phyloP scores from a whole-genome alignment of 108 stramenopile species.

The Ochromonas danica region DNA sequence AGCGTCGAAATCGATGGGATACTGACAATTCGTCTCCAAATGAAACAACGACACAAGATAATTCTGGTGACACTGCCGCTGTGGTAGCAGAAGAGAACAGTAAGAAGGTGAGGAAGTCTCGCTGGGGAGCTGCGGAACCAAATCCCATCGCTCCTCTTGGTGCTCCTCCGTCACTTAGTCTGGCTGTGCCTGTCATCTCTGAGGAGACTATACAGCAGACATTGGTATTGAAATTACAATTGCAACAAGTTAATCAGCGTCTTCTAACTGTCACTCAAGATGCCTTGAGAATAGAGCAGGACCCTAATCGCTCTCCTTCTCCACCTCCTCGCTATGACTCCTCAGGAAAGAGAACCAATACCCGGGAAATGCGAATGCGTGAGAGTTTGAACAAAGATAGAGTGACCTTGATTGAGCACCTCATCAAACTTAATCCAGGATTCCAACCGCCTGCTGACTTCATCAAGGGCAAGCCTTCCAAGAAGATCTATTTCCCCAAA shows the following conservation, averaged over 20 bases:
- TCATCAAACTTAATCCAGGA: conserved; percentile 67
- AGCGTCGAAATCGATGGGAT: conserved; percentile 10
- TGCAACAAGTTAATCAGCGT: conserved; percentile 48
- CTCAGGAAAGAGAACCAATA: conserved; percentile 90
- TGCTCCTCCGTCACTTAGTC: neutral
- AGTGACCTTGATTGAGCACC: conserved; percentile 56
- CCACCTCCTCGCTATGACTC: conserved; percentile 77
- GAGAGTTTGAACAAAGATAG: conserved; percentile 77
- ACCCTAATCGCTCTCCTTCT: conserved; percentile 61
- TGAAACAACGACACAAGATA: neutral
- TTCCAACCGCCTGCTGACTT: conserved; percentile 53
- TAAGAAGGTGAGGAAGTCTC: neutral
- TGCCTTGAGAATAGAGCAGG: conserved; percentile 45
- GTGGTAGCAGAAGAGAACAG: neutral
- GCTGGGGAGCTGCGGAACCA: neutral
- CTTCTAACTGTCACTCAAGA: conserved; percentile 50
- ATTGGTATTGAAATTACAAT: conserved; percentile 52
- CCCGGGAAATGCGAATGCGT: conserved; percentile 86
- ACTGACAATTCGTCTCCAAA: neutral
- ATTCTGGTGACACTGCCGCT: neutral
- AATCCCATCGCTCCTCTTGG: neutral
- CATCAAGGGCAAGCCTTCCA: conserved; percentile 55
- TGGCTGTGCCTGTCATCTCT: conserved; percentile 25
- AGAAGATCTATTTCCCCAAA: conserved; percentile 77
- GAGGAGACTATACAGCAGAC: conserved; percentile 58